phyloP scores from a whole-genome alignment of 495 filamentous ascomycete species.

The Aspergillus indologenus region DNA sequence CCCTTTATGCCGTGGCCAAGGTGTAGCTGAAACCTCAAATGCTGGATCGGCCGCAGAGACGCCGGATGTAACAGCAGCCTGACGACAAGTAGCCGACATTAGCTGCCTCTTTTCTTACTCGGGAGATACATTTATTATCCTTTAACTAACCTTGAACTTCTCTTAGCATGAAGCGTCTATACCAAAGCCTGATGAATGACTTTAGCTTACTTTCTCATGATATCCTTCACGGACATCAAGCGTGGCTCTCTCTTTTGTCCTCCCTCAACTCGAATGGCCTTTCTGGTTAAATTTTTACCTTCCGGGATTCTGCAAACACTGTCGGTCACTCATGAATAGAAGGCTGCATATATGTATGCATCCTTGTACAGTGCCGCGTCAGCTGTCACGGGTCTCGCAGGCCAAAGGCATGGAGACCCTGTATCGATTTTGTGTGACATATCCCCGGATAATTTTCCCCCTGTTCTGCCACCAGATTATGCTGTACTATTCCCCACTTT shows the following conservation, averaged over 20 bases:
- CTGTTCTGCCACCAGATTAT: background rate
- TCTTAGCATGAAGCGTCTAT: slow-evolving; percentile 40
- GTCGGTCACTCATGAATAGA: slow-evolving; percentile 1
- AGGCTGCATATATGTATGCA: slow-evolving; percentile 7
- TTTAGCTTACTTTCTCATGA: slow-evolving; percentile 9
- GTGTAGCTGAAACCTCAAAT: slow-evolving; percentile 48
- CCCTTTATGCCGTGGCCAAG: slow-evolving; percentile 69
- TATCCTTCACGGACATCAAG: slow-evolving; percentile 34
- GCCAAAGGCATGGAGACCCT: slow-evolving; percentile 1
- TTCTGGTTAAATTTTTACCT: slow-evolving; percentile 16
- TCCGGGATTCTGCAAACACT: slow-evolving; percentile 9
- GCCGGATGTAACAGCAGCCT: slow-evolving; percentile 25
- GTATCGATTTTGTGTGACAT: background rate
- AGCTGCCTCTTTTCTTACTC: background rate
- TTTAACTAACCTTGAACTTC: slow-evolving; percentile 15
- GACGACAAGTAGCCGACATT: background rate
- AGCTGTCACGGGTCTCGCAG: background rate
- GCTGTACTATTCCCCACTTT: slow-evolving; percentile 6
- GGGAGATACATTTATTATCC: background rate
- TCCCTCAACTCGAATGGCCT: slow-evolving; percentile 5
- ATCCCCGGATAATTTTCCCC: background rate
- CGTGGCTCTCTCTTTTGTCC: slow-evolving; percentile 22
- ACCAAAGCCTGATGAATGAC: slow-evolving; percentile 33
- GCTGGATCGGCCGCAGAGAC: slow-evolving; percentile 19
- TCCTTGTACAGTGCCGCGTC: background rate